Conservation (phyloP, 2,329 filamentous ascomycete genomes). For the Ophiostoma populinum region DNA sequence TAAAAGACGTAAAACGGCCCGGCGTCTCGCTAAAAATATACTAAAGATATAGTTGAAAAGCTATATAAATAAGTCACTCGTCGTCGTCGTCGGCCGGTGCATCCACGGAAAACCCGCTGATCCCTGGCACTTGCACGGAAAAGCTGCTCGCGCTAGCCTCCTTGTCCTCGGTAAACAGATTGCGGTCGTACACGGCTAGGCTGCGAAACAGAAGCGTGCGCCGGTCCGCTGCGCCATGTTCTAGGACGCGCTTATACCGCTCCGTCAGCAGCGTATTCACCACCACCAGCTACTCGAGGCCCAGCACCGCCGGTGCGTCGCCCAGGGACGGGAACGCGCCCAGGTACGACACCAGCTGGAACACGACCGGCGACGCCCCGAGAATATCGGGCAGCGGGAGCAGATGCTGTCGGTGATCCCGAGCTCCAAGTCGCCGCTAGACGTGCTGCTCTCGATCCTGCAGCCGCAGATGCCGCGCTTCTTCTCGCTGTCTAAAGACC, state of each 20-base stretch:
- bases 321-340: constrained; percentile 58
- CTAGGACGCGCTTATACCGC: constrained; percentile 46
- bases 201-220: constrained; percentile 53
- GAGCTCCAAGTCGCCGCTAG: constrained; percentile 73
- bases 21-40: no score
- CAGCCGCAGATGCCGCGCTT: constrained; percentile 92
- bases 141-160: no score
- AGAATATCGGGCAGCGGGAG: constrained; percentile 54
- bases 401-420: constrained; percentile 88
- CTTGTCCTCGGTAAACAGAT: constrained; percentile 19
- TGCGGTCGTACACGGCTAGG: constrained; percentile 52
- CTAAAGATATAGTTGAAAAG: no score
- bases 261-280: constrained; percentile 57
- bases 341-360: constrained; percentile 54
- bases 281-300: constrained; percentile 53
- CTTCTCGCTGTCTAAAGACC: constrained; percentile 95
- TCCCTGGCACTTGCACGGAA: no score
- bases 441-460: constrained; percentile 61
- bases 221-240: constrained; percentile 37
- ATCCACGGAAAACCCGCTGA: no score
- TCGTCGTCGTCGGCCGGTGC: no score
- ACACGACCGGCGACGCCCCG: constrained; percentile 48
- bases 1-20: no score
- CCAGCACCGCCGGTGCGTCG: constrained; percentile 52
- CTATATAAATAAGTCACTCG: no score